Evolutionary conservation across 2,329 filamentous ascomycete species (phyloP), one percentile per base, ranked within the genome.

Genomic region (Knufia petricola): DNA sequence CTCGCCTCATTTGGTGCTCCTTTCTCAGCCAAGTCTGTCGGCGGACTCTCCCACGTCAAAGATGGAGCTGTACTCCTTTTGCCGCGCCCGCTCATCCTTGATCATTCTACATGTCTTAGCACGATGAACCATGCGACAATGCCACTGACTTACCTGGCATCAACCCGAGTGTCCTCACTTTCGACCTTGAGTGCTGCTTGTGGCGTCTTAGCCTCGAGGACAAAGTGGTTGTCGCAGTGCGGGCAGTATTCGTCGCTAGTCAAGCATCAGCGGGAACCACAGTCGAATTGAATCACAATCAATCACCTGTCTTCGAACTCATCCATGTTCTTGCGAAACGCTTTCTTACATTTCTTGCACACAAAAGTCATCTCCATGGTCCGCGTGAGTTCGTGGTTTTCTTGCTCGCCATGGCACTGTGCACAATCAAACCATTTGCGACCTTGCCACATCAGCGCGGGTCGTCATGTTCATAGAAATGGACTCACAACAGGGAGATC

Each of bases 281-380:
- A 43, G 15, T 13, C 4, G 13, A 8, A 37, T 40, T 19, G 21
- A 4, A n/a, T 17, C 12, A n/a, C 12, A 17, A 37, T 19, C 6
- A 24, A n/a, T n/a, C 58, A 75, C 74, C 73, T 84, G 59, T 98
- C 92, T 59, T 98, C 92, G 60, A 95, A 95, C 65, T 95, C 86
- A 56, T 79, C 72, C 39, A 84, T 84, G 61, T 98, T 87, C 66
- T 96, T 98, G 58, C 92, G 84, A 74, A 98, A 98, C 68, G 84
- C 89, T 70, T 98, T 98, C 59, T 85, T 89, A 81, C 92, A 98
- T 73, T 98, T 98, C 62, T 98, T 98, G 78, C 92, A 98, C 46
- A 87, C 87, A 63, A 98, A 96, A 31, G 74, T 78, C 87, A 98
- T 94, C 63, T 98, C 92, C 59, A 82, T 76, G 55, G 74, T 76